phyloP scores from a whole-genome alignment of 495 filamentous ascomycete genomes.

The Lasiosphaeria miniovina region DNA sequence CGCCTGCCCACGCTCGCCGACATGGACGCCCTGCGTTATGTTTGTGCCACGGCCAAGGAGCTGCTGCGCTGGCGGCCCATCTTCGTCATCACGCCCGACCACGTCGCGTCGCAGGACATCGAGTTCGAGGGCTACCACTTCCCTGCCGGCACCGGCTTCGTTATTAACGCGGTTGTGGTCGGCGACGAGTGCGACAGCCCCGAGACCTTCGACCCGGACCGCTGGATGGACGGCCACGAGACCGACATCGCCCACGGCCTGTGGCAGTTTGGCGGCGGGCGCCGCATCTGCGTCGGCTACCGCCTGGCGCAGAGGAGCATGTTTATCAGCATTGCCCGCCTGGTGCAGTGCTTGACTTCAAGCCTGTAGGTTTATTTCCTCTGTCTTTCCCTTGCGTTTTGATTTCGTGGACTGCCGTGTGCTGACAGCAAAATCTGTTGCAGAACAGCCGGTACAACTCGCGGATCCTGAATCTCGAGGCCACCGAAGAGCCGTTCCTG shows the following conservation, averaged over 20 bases:
- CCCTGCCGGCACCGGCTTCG: slow-evolving; percentile 40
- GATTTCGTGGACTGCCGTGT: not conserved
- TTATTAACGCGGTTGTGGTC: slow-evolving; percentile 35
- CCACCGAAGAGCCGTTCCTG: slow-evolving; percentile 14
- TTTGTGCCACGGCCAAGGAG: slow-evolving; percentile 50
- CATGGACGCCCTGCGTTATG: slow-evolving; percentile 47
- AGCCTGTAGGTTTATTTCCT: slow-evolving; percentile 3
- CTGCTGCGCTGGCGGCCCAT: slow-evolving; percentile 54
- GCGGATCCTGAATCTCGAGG: slow-evolving; percentile 6
- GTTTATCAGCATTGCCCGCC: slow-evolving; percentile 43
- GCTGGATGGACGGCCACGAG: slow-evolving; percentile 44
- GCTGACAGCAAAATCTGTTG: slow-evolving; percentile 10
- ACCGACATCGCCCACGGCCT: slow-evolving; percentile 22
- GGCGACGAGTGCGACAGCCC: slow-evolving; percentile 29
- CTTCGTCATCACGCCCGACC: slow-evolving; percentile 28
- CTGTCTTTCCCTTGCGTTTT: not conserved
- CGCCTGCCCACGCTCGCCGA: slow-evolving; percentile 47
- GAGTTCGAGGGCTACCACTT: slow-evolving; percentile 51
- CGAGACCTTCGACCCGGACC: slow-evolving; percentile 43
- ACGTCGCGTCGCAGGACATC: slow-evolving; percentile 42
- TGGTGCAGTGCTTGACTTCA: slow-evolving; percentile 43
- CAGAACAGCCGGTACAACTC: slow-evolving; percentile 12
- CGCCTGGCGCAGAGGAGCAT: slow-evolving; percentile 41
- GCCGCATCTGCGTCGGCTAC: slow-evolving; percentile 48
- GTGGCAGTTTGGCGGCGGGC: slow-evolving; percentile 38